Conservation (phyloP, 2,329 filamentous ascomycete species). For the Neonectria coccinea region DNA sequence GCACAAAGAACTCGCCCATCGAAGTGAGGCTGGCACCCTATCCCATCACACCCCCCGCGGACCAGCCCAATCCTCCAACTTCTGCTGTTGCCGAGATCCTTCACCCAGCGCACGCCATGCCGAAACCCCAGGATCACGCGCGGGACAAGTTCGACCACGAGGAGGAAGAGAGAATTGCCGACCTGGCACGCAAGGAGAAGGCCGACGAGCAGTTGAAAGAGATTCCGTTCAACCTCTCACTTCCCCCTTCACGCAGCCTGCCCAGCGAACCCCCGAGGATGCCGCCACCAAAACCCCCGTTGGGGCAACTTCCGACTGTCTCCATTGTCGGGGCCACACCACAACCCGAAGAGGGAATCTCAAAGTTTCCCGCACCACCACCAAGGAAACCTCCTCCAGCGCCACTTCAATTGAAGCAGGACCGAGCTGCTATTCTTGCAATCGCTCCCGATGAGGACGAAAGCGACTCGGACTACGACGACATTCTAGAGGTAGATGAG, state of each 20-base stretch:
- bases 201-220: constrained; percentile 57
- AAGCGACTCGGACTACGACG: constrained; percentile 86
- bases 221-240: constrained; percentile 61
- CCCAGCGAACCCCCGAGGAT: constrained; percentile 63
- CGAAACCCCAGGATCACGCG: constrained; percentile 70
- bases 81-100: constrained; percentile 64
- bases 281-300: constrained; percentile 65
- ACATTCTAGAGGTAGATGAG: constrained; percentile 77
- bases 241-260: constrained; percentile 69
- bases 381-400: constrained; percentile 86
- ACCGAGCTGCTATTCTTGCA: constrained; percentile 38
- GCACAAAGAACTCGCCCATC: constrained; percentile 67
- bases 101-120: constrained; percentile 70
- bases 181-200: constrained; percentile 59
- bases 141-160: constrained; percentile 68
- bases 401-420: constrained; percentile 74
- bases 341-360: constrained; percentile 57
- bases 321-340: constrained; percentile 59
- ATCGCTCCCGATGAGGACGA: constrained; percentile 66
- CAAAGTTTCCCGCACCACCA: constrained; percentile 69
- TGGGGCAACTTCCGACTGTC: constrained; percentile 52
- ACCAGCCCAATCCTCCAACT: constrained; percentile 55
- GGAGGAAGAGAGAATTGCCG: constrained; percentile 61
- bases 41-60: constrained; percentile 72
- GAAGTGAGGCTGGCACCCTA: constrained; percentile 71